Conservation (phyloP, 2,329 filamentous ascomycete genomes). For the Penicillium italicum region DNA sequence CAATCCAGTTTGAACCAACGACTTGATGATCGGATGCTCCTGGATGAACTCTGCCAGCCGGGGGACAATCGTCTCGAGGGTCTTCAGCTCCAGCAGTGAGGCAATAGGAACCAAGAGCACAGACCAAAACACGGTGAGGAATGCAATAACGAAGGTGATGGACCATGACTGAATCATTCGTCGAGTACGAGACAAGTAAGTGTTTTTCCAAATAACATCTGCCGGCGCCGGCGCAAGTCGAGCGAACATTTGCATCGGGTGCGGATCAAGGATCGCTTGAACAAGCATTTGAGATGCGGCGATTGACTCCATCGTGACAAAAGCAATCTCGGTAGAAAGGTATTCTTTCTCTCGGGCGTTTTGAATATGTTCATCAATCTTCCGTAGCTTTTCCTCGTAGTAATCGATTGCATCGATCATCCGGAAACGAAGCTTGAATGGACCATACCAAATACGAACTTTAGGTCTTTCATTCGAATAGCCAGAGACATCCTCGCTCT, state of each 20-base stretch:
- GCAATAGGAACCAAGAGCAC: conserved; percentile 76
- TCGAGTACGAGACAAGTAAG: conserved; percentile 70
- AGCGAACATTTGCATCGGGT: conserved; percentile 78
- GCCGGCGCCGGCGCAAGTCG: conserved; percentile 82
- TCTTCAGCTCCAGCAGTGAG: conserved; percentile 73
- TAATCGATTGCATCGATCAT: conserved; percentile 90
- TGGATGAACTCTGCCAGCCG: conserved; percentile 64
- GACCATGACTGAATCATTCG: conserved; percentile 77
- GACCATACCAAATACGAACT: conserved; percentile 73
- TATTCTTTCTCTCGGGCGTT: conserved; percentile 71
- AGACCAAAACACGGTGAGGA: conserved; percentile 86
- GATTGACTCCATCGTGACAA: conserved; percentile 96
- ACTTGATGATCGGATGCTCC: conserved; percentile 65
- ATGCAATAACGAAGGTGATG: conserved; percentile 75
- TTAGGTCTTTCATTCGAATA: conserved; percentile 58
- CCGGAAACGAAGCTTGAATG: conserved; percentile 65
- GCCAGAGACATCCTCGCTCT: conserved; percentile 42
- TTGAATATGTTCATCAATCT: conserved; percentile 70
- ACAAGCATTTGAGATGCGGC: conserved; percentile 91
- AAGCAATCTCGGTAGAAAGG: conserved; percentile 75
- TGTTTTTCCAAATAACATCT: conserved; percentile 94
- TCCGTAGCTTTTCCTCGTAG: conserved; percentile 79
- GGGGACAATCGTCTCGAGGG: conserved; percentile 70
- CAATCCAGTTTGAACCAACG: conserved; percentile 80
- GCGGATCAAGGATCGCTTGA: conserved; percentile 87